Conservation (phyloP, 176 grass and related monocot genomes). For the Paspalum notatum region DNA sequence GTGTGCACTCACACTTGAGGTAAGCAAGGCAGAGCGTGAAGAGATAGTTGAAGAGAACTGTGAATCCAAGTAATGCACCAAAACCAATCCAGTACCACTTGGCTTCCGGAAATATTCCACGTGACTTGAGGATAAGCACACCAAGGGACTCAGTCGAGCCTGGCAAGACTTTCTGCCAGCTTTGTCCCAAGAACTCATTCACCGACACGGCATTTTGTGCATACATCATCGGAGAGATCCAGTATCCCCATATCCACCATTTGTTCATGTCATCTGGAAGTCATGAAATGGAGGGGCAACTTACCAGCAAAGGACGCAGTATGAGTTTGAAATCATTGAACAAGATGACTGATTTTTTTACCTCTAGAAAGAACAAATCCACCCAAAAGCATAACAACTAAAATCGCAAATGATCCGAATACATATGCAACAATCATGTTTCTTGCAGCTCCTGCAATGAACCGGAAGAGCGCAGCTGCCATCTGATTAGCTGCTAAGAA, state of each 20-base stretch:
- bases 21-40: conserved; percentile 20
- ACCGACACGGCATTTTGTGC: conserved; percentile 8
- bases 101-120: conserved; percentile 21
- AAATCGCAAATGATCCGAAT: conserved; percentile 37
- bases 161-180: conserved; percentile 13
- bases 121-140: conserved; percentile 18
- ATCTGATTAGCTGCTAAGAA: conserved; percentile 42
- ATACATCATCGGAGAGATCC: conserved; percentile 7
- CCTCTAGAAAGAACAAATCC: conserved; percentile 27
- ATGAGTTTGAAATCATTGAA: conserved; percentile 5
- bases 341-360: background rate
- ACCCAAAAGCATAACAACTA: conserved; percentile 33
- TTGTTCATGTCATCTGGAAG: conserved; percentile 23
- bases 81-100: conserved; percentile 24
- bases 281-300: background rate
- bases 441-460: conserved; percentile 45
- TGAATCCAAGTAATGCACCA: conserved; percentile 25
- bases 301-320: background rate
- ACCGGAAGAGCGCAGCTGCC: conserved; percentile 38
- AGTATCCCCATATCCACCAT: conserved; percentile 27
- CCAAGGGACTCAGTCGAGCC: conserved; percentile 6
- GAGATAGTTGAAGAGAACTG: conserved; percentile 1
- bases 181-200: conserved; percentile 17
- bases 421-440: conserved; percentile 52
- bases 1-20: conserved; percentile 16